A percentile compares a stretch with the other conserved stretches of the same genome.
These are phyloP conservation scores for Eremochloa ophiuroides DNA, from an alignment of 176 grass and related monocot species.

Conservation along the genomic window DNA sequence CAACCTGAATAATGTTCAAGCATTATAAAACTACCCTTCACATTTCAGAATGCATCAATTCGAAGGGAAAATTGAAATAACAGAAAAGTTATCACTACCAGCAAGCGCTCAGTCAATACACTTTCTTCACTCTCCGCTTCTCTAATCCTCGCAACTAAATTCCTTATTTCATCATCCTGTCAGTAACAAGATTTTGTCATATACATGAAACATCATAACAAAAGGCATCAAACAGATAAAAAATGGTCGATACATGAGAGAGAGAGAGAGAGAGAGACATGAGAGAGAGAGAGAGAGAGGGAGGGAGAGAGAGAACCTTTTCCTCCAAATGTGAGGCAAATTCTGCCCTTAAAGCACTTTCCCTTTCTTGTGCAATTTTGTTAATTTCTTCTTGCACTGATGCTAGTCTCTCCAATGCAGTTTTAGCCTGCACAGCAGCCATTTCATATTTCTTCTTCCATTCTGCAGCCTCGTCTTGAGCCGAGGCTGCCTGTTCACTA, in stretches of 20 bases:
- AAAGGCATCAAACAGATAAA: background rate
- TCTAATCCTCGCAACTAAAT: constrained; percentile 54
- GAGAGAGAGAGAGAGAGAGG: too few relatives aligned
- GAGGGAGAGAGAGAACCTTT: constrained; percentile 45
- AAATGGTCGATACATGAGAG: background rate
- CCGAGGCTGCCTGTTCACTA: constrained; percentile 50
- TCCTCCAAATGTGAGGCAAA: constrained; percentile 50
- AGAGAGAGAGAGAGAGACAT: background rate
- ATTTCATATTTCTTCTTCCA: constrained; percentile 76
- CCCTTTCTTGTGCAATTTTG: constrained; percentile 67
- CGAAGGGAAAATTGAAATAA: constrained; percentile 6
- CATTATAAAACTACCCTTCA: constrained; percentile 4
- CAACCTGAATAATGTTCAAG: constrained; percentile 37
- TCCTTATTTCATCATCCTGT: constrained; percentile 79
- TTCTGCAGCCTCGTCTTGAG: constrained; percentile 66
- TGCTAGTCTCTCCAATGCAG: constrained; percentile 62
- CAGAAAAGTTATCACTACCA: constrained; percentile 26
- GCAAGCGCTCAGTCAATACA: constrained; percentile 42
- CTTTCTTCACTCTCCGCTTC: constrained; percentile 39
- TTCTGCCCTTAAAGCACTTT: constrained; percentile 59
- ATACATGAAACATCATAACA: constrained; percentile 3
- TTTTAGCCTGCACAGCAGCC: constrained; percentile 64
- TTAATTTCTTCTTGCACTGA: constrained; percentile 64
- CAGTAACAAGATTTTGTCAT: constrained; percentile 12
- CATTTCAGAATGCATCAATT: background rate